A percentile compares a stretch with the other conserved stretches of the same genome.
Conservation (phyloP, 1,139 yeast species). For the Hansenula sp. region DNA sequence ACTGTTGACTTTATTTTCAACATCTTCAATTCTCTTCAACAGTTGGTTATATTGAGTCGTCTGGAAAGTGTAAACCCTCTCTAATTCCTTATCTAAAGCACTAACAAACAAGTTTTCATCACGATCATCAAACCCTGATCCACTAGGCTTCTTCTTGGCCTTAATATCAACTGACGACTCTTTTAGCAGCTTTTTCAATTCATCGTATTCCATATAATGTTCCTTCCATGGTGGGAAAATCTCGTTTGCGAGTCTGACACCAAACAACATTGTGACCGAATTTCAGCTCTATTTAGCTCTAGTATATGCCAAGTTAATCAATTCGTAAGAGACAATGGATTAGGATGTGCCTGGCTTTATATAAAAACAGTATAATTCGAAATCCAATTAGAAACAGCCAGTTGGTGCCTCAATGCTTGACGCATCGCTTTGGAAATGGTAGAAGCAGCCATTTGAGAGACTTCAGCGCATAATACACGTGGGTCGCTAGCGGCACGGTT, state of each 20-base stretch:
- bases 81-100: conserved; percentile 80
- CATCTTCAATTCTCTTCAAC: conserved; percentile 55
- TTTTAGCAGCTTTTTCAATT: conserved; percentile 74
- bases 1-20: conserved; percentile 46
- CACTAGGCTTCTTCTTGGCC: conserved; percentile 19
- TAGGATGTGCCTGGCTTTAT: no score
- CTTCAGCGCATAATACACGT: neutral
- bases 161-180: conserved; percentile 60
- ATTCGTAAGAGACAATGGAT: no score
- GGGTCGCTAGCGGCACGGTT: neutral
- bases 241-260: conserved; percentile 77
- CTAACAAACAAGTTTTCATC: conserved; percentile 84
- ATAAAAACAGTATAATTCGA: no score
- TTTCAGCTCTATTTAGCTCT: no score
- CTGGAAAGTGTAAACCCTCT: conserved; percentile 91
- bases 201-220: conserved; percentile 76
- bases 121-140: conserved; percentile 58
- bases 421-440: no score
- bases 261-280: conserved; percentile 63
- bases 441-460: neutral
- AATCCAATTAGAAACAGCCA: no score
- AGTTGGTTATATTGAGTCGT: conserved; percentile 65
- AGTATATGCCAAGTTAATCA: no score
- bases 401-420: no score
- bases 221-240: conserved; percentile 86